A percentile compares a stretch with the other conserved stretches of the same genome.
phyloP scores from a whole-genome alignment of 257 asterid species.

The Capsicum baccatum region DNA sequence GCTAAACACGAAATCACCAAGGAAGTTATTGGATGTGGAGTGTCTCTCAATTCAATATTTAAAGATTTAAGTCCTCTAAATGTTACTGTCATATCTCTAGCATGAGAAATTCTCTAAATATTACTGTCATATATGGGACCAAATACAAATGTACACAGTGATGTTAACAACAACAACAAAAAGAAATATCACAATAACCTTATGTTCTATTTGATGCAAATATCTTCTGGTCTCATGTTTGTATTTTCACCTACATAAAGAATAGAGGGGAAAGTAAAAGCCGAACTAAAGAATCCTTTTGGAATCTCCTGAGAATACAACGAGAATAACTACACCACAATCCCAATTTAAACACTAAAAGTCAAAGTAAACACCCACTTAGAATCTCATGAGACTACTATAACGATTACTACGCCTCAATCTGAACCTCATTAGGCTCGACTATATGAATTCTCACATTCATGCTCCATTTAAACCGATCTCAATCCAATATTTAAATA shows the following conservation, averaged over 20 bases:
- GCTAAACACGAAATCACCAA: no score
- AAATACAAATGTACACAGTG: background rate
- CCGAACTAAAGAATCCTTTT: background rate
- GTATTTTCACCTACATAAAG: background rate
- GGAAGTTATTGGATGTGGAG: no score
- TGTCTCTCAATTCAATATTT: background rate
- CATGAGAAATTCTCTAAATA: background rate
- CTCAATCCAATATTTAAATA: background rate
- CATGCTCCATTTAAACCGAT: background rate
- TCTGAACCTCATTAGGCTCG: background rate
- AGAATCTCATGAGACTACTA: background rate
- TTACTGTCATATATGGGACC: background rate
- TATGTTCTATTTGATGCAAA: background rate
- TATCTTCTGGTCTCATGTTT: background rate
- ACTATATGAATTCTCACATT: background rate
- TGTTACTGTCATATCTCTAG: background rate
- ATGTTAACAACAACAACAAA: background rate
- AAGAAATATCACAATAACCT: background rate
- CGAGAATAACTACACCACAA: no score
- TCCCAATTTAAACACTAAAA: background rate
- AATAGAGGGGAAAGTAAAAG: background rate
- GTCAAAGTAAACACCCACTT: background rate
- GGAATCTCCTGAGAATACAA: slow-evolving; percentile 9
- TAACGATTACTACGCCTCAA: background rate
- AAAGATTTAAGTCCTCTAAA: background rate